Evolutionary conservation across 2,329 filamentous ascomycete species (phyloP).

Genomic region (Pseudocercospora musae): DNA sequence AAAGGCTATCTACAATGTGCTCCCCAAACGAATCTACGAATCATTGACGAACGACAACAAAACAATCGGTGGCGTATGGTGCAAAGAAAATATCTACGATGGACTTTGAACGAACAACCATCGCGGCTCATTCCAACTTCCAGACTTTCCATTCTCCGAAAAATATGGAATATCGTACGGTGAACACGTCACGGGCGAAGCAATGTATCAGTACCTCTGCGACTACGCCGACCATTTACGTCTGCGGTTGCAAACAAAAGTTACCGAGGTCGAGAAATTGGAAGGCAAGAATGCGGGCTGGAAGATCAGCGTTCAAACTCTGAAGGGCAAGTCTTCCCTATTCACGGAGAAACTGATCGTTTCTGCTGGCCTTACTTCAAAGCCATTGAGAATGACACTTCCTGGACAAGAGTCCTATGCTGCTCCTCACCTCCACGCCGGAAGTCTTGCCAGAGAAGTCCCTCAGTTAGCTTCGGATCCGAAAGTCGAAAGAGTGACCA

Average conservation of each 20-base stretch:
- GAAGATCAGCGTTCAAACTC: constrained; percentile 6
- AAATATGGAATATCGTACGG: constrained; percentile 6
- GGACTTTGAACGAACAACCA: constrained; percentile 14
- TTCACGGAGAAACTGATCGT: constrained; percentile 14
- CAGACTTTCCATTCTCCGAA: constrained; percentile 13
- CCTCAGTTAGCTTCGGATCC: neutral
- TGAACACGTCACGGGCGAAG: constrained; percentile 9
- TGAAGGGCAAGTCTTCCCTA: neutral
- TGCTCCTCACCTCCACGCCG: constrained; percentile 9
- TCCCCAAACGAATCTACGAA: constrained; percentile 7
- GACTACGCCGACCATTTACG: constrained; percentile 10
- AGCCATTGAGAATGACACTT: constrained; percentile 4
- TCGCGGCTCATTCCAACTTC: constrained; percentile 12
- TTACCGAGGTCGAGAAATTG: constrained; percentile 11
- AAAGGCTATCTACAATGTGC: constrained; percentile 14
- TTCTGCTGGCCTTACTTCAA: constrained; percentile 2
- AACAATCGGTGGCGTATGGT: constrained; percentile 16
- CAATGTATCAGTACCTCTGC: constrained; percentile 12
- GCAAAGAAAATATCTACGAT: constrained; percentile 12
- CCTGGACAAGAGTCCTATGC: constrained; percentile 7
- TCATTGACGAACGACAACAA: constrained; percentile 15
- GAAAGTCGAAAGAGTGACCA: constrained; percentile 7
- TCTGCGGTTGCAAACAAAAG: constrained; percentile 9
- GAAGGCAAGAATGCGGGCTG: constrained; percentile 5
- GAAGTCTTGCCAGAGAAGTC: constrained; percentile 1